Base-by-base conservation (phyloP, 805 yeast genomes). In the Starmerella lactis-condensi region DNA sequence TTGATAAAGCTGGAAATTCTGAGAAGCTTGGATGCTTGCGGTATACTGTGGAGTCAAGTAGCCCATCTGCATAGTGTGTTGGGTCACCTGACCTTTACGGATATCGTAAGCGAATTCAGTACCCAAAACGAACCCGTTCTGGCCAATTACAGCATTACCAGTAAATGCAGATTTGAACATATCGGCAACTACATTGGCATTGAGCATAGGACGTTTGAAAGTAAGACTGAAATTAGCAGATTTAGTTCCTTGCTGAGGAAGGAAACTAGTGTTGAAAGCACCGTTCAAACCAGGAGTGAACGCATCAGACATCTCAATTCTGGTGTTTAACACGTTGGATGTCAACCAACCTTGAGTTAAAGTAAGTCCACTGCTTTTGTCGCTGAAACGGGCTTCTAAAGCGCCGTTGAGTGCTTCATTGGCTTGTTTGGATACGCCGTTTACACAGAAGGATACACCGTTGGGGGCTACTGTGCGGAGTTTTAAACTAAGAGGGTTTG, bases 261-360 rank as follows among this genome's bases (percentile, higher is more conserved):
- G 69, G 54, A 77, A 75, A 30, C 78, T 65, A 43, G 95, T 78
- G 55, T 75, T 72, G 52, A 89, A 64, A 61, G 83, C 93, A 47
- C 89, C 75, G 66, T 82, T 85, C 51, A 89, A 69, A 49, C 96
- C 95, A 49, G 92, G 93, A 39, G 94, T 75, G 61, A 85, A 69
- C 49, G 81, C 76, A 59, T 83, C 92, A 37, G 74, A 67, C 51
- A 89, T 68, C 65, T 85, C 95, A 48, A 89, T 67, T 69, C 81
- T 85, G 64, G 96, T 78, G 66, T 71, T 75, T 54, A 89, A 65
- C 43, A 75, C 68, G 60, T 85, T 85, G 58, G 91, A 75, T 49
- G 92, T 79, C 64, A 83, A 75, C 94, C 96, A 83, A 54, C 94
- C 93, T 67, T 89, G 96, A 47, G 94, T 82, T 53, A 89, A 64